A percentile compares a stretch with the other conserved stretches of the same genome.
phyloP scores from a whole-genome alignment of 345 rosid species.

The Eucalyptus camaldulensis region DNA sequence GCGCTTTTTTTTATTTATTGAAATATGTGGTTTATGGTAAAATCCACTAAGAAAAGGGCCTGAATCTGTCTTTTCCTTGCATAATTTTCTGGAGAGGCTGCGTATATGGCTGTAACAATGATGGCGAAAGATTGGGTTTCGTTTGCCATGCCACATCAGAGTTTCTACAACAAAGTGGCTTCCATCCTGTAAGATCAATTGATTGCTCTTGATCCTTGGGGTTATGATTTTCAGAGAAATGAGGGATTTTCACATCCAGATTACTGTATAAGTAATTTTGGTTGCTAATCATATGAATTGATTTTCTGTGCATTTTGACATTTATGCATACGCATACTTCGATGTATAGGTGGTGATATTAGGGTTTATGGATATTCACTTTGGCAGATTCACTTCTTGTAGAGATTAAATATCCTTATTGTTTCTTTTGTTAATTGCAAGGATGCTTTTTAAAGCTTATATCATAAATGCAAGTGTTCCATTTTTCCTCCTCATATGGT shows the following conservation, averaged over 20 bases:
- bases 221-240: not conserved
- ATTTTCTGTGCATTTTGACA: not conserved
- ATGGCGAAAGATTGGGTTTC: slow-evolving; percentile 78
- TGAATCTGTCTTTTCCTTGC: not conserved
- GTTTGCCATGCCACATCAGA: slow-evolving; percentile 96
- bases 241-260: not conserved
- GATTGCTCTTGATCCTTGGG: not conserved
- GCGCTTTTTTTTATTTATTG: not conserved
- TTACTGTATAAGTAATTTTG: not conserved
- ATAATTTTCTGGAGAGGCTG: slow-evolving; percentile 64
- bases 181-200: slow-evolving; percentile 57
- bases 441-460: not conserved
- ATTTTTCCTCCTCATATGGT: not conserved
- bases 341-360: not conserved
- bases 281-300: not conserved
- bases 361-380: not conserved
- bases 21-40: not conserved
- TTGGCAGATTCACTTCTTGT: not conserved
- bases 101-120: slow-evolving; percentile 69
- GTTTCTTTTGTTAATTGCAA: not conserved
- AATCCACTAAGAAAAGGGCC: not conserved
- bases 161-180: slow-evolving; percentile 77
- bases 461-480: not conserved
- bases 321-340: not conserved
- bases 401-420: not conserved